Evolutionary conservation across 352 stramenopile genomes (phyloP), one percentile per base, ranked within the genome.

Genomic region (Pythium periplocum): DNA sequence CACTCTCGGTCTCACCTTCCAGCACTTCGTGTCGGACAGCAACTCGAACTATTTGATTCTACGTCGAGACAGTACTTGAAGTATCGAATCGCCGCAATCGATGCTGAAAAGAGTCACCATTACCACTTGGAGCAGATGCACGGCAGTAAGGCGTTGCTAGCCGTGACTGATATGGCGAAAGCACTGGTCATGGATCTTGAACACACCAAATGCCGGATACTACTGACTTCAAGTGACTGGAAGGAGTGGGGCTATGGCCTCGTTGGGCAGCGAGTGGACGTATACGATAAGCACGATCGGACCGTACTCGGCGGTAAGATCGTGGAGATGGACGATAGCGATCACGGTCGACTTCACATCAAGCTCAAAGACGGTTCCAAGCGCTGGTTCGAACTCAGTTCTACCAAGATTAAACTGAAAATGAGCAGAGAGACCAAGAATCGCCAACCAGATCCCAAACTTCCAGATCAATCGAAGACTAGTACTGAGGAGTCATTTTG

Each of bases 11-110:
- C 52, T 34, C 48, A 45, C 2, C 45, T 50, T 10, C 63, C 48
- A 52, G 43, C 17, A 34, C 61, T 75, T 1, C 32, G 37, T 0
- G 26, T 73, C 40, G 62, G 55, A 1, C 58, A 73, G 34, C 46
- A 52, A 5, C 53, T 77, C 6, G 65, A 77, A 50, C 34, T 77
- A 17, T 69, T 61, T 6, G 59, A 74, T 30, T 51, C 48, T 12
- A 11, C 48, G 2, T 59, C 51, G 5, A 69, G 59, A 36, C 61
- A 67, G 32, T 77, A 64, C 9, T 17, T 48, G 35, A 74, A 74
- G 51, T 74, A 59, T 37, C 69, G 53, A 39, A 59, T 77, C 3
- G 36, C 39, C 8, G 40, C 44, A 10, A 48, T 60, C 12, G 49
- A 48, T 10, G 50, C 58, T 33, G 38, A 52, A 12, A 52, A n/a